Conservation (phyloP, 495 filamentous ascomycete species). For the Penicillium paradoxum region DNA sequence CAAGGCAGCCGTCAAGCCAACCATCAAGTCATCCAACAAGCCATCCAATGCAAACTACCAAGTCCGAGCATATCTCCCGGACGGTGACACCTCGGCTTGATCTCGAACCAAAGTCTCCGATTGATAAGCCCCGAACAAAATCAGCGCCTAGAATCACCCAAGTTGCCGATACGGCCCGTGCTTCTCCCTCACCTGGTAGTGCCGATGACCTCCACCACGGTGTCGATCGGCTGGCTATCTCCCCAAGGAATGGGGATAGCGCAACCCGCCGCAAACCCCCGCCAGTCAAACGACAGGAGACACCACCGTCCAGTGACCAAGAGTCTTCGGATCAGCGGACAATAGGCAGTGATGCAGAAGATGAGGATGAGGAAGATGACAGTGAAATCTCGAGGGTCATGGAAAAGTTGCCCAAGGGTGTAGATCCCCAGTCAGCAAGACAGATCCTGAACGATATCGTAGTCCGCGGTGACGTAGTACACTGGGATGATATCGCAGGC, state of each 20-base stretch:
- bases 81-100: conserved; percentile 20
- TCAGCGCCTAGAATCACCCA: conserved; percentile 22
- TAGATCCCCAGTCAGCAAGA: conserved; percentile 76
- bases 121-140: conserved; percentile 20
- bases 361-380: conserved; percentile 35
- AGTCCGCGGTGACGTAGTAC: conserved; percentile 87
- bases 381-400: conserved; percentile 56
- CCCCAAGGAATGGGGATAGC: conserved; percentile 13
- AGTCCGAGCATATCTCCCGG: conserved; percentile 19
- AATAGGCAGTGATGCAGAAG: conserved; percentile 28
- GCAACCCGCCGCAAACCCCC: conserved; percentile 24
- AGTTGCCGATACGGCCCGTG: conserved; percentile 10
- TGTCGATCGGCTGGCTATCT: conserved; percentile 26
- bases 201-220: conserved; percentile 27
- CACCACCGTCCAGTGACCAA: conserved; percentile 42
- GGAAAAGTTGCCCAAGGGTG: conserved; percentile 70
- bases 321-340: conserved; percentile 34
- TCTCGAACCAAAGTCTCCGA: conserved; percentile 10
- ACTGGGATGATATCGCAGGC: conserved; percentile 92
- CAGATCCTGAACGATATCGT: conserved; percentile 97
- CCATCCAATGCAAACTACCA: conserved; percentile 9
- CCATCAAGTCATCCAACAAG: too few relatives aligned
- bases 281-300: conserved; percentile 28
- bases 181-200: conserved; percentile 26
- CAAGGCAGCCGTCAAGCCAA: too few relatives aligned